Conservation (phyloP, 345 rosid species). For the Brassica nigra region DNA sequence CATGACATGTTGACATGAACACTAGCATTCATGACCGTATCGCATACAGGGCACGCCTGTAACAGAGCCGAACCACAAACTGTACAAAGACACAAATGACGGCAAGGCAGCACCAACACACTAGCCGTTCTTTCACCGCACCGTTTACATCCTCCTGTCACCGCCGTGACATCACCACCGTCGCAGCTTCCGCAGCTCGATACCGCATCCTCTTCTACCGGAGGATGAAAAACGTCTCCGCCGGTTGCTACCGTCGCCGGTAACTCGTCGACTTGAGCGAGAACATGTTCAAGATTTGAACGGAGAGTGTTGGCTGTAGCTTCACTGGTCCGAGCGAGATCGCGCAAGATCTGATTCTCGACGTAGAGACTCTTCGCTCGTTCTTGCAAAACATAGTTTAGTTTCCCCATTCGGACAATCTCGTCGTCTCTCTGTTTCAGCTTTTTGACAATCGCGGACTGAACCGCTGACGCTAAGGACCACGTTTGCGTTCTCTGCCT, state of each 20-base stretch:
- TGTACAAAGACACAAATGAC: constrained; percentile 82
- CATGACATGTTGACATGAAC: constrained; percentile 68
- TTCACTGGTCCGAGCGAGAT: constrained; percentile 71
- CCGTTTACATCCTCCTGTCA: constrained; percentile 44
- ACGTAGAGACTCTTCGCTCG: constrained; percentile 55
- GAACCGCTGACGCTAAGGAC: constrained; percentile 51
- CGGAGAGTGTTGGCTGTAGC: constrained; percentile 68
- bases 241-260: neutral
- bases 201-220: constrained; percentile 53
- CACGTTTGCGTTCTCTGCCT: constrained; percentile 60
- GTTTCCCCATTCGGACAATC: constrained; percentile 58
- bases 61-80: constrained; percentile 59
- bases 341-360: constrained; percentile 76
- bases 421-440: constrained; percentile 77
- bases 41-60: constrained; percentile 55
- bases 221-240: constrained; percentile 44
- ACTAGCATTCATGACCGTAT: constrained; percentile 56
- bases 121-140: constrained; percentile 67
- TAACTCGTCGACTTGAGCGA: constrained; percentile 69
- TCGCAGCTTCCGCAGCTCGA: constrained; percentile 71
- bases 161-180: constrained; percentile 23
- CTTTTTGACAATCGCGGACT: constrained; percentile 44
- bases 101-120: constrained; percentile 82
- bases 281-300: constrained; percentile 57
- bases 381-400: constrained; percentile 77